A percentile compares a stretch with the other conserved stretches of the same genome.
These are phyloP conservation scores for Tephrocybe sp. DNA, from an alignment of 768 basidiomycete species.

Conservation along the genomic window DNA sequence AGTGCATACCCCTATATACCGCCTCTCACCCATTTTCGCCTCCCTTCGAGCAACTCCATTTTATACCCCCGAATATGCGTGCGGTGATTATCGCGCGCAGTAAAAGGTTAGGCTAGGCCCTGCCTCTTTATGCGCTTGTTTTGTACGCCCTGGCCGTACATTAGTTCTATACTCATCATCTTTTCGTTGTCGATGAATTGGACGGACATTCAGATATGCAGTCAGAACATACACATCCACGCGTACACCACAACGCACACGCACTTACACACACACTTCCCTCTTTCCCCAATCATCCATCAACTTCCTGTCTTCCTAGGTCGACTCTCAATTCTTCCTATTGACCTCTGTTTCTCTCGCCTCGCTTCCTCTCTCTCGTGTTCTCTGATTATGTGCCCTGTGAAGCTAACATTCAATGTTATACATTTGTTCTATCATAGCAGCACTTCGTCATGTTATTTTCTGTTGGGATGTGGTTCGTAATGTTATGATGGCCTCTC, in stretches of 20 bases:
- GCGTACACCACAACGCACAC: constrained; percentile 13
- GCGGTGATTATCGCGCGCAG: constrained; percentile 19
- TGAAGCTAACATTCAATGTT: constrained; percentile 24
- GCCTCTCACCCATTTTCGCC: constrained; percentile 5
- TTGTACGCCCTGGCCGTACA: constrained; percentile 21
- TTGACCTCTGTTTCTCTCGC: neutral
- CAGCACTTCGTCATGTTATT: constrained; percentile 9
- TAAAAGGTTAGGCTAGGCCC: constrained; percentile 18
- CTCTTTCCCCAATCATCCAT: constrained; percentile 19
- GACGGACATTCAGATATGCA: constrained; percentile 33
- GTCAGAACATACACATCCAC: constrained; percentile 16
- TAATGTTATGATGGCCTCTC: neutral
- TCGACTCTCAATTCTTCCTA: constrained; percentile 7
- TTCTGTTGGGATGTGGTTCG: constrained; percentile 7
- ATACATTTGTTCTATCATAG: constrained; percentile 11
- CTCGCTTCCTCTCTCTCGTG: constrained; percentile 10
- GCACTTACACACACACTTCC: constrained; percentile 18
- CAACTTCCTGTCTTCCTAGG: constrained; percentile 11
- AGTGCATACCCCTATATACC: constrained; percentile 17
- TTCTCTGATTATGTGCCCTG: constrained; percentile 12
- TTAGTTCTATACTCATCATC: constrained; percentile 21
- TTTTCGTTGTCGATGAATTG: constrained; percentile 27
- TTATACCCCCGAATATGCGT: constrained; percentile 22
- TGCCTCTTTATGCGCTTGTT: constrained; percentile 16
- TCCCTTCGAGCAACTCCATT: constrained; percentile 12